phyloP scores from a whole-genome alignment of 1,284 basidiomycete species.

The Ceratobasidium theobromae region DNA sequence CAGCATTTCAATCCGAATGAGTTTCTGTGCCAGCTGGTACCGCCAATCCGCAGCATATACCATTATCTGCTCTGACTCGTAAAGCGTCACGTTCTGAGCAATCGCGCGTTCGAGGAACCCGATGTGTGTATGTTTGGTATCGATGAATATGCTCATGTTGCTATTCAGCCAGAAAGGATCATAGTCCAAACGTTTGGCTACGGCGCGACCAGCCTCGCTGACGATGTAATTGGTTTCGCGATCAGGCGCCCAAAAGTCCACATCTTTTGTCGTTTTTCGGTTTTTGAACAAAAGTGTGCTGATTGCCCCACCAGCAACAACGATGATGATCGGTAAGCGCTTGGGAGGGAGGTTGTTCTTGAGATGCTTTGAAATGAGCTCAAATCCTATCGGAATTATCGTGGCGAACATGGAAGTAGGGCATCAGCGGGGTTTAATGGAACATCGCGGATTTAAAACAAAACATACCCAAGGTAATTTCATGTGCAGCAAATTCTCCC shows the following conservation, averaged over 20 bases:
- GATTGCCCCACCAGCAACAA: constrained; percentile 23
- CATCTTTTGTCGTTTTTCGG: constrained; percentile 31
- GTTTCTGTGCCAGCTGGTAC: constrained; percentile 31
- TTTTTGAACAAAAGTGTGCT: constrained; percentile 24
- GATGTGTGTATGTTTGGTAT: constrained; percentile 11
- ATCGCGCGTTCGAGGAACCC: constrained; percentile 20
- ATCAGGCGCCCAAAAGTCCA: constrained; percentile 32
- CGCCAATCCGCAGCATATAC: constrained; percentile 32
- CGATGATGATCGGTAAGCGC: constrained; percentile 16
- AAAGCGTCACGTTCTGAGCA: constrained; percentile 10
- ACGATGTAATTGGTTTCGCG: constrained; percentile 20
- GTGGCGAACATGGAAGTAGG: no score
- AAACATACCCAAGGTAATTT: constrained; percentile 25
- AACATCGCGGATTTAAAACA: background rate
- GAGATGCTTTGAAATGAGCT: constrained; percentile 24
- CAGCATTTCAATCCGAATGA: constrained; percentile 13
- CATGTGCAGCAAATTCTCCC: constrained; percentile 26
- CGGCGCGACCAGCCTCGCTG: constrained; percentile 30
- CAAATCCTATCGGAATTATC: background rate
- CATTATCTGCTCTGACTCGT: constrained; percentile 15
- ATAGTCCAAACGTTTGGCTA: constrained; percentile 21
- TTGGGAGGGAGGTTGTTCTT: constrained; percentile 20
- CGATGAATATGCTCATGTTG: constrained; percentile 28
- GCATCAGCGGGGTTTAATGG: constrained; percentile 1
- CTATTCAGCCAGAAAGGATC: constrained; percentile 30